Evolutionary conservation across 208 protist species (phyloP).

Genomic region (Trypanosoma avium): DNA sequence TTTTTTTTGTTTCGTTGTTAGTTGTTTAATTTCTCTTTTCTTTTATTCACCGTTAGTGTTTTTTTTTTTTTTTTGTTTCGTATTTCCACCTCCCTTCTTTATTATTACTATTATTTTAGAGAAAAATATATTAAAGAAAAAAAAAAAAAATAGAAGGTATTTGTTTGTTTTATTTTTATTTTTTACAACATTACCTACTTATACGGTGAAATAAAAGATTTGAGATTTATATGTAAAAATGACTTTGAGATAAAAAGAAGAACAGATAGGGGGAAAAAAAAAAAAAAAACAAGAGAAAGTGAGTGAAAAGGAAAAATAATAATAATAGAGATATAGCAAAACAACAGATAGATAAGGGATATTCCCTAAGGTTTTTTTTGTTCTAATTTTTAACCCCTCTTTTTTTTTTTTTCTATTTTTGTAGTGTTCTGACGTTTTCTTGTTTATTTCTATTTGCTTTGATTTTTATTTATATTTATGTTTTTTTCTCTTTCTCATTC

Average conservation of each 20-base stretch:
- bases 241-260: not conserved
- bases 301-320: not conserved
- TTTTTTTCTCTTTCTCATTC: not conserved
- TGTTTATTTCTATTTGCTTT: not conserved
- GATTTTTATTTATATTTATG: not conserved
- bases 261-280: not conserved
- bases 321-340: not conserved
- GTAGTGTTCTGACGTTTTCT: not conserved
- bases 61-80: not conserved
- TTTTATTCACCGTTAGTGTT: not conserved
- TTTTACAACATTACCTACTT: not conserved
- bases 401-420: not conserved
- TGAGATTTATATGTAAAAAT: not conserved
- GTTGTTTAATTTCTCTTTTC: not conserved
- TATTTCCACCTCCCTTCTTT: not conserved
- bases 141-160: too few species aligned
- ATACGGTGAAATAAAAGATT: not conserved
- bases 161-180: not conserved
- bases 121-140: not conserved
- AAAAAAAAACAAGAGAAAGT: not conserved
- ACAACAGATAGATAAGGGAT: not conserved
- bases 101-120: too few species aligned
- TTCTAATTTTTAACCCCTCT: not conserved
- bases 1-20: constrained; percentile 5
- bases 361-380: not conserved